phyloP scores from a whole-genome alignment of 2,329 filamentous ascomycete species.

The Westerdykella ornata region DNA sequence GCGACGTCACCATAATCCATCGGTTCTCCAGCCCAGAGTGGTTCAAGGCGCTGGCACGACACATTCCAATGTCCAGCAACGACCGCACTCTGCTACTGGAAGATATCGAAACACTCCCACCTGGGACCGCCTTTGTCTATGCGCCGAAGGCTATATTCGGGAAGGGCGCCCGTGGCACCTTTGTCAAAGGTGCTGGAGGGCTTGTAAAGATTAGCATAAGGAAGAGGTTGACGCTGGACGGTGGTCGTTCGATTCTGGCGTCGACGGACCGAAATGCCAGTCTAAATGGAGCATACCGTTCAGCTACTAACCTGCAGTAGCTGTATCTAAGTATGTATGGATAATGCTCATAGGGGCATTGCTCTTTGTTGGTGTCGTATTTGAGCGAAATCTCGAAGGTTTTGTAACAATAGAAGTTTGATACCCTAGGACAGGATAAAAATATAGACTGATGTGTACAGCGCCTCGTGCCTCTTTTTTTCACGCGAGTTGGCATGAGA shows the following conservation, averaged over 20 bases:
- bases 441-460: no score
- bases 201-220: slow-evolving; percentile 37
- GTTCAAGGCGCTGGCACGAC: slow-evolving; percentile 44
- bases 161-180: slow-evolving; percentile 6
- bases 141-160: slow-evolving; percentile 42
- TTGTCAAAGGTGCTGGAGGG: slow-evolving; percentile 7
- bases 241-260: slow-evolving; percentile 26
- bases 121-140: slow-evolving; percentile 48
- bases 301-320: no score
- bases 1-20: slow-evolving; percentile 65
- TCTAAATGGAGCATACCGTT: no score
- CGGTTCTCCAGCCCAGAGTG: slow-evolving; percentile 62
- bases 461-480: no score
- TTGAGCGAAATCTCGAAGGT: no score
- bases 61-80: slow-evolving; percentile 17
- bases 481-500: no score
- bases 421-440: no score
- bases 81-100: slow-evolving; percentile 34
- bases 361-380: no score
- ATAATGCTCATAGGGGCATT: no score
- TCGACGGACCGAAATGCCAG: no score
- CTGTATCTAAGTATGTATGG: no score
- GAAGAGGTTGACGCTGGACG: slow-evolving; percentile 40
- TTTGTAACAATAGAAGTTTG: no score
- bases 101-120: slow-evolving; percentile 44